These are phyloP conservation scores for Cyclotella atomus DNA, from an alignment of 108 stramenopile genomes.

Conservation along the genomic window DNA sequence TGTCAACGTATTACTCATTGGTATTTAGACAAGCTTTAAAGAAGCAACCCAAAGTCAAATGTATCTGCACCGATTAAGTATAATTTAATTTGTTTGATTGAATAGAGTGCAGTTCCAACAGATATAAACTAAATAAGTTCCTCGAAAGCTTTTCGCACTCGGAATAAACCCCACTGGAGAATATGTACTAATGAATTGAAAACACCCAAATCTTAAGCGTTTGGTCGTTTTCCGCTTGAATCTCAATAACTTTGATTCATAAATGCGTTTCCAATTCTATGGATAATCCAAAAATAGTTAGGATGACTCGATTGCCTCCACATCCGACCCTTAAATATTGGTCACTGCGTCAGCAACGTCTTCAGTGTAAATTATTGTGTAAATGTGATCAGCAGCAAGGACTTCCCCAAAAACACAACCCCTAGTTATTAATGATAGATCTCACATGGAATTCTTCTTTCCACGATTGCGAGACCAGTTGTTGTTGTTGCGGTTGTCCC, in stretches of 20 bases:
- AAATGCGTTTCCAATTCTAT: slow-evolving; percentile 55
- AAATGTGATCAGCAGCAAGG: slow-evolving; percentile 36
- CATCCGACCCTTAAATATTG: slow-evolving; percentile 10
- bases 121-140: slow-evolving; percentile 51
- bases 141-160: slow-evolving; percentile 22
- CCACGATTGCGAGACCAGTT: slow-evolving; percentile 51
- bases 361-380: slow-evolving; percentile 31
- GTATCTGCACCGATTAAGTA: slow-evolving; percentile 28
- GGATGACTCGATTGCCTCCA: slow-evolving; percentile 16
- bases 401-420: slow-evolving; percentile 20
- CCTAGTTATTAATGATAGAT: background rate
- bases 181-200: slow-evolving; percentile 54
- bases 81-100: slow-evolving; percentile 3
- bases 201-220: slow-evolving; percentile 43
- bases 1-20: too few species aligned
- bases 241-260: slow-evolving; percentile 46
- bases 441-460: slow-evolving; percentile 35
- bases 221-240: slow-evolving; percentile 54
- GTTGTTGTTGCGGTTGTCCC: slow-evolving; percentile 51
- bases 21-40: too few species aligned
- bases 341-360: slow-evolving; percentile 5
- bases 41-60: background rate
- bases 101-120: slow-evolving; percentile 18
- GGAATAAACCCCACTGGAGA: slow-evolving; percentile 41
- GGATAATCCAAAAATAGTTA: slow-evolving; percentile 42